Conservation (phyloP, 2,329 filamentous ascomycete species). For the Hymenoscyphus albidus region DNA sequence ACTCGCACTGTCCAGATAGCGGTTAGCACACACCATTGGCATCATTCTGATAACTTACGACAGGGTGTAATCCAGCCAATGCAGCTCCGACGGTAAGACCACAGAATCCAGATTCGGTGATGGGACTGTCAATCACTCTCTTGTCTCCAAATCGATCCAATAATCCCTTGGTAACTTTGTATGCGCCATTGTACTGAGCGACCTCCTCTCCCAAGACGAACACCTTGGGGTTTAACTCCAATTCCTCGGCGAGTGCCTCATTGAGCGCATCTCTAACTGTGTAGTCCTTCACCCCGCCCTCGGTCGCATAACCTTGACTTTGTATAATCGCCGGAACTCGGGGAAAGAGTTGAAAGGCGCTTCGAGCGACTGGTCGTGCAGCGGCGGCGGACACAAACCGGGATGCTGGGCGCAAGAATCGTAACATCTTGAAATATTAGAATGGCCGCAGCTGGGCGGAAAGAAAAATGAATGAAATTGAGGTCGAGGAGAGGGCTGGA, state of each 20-base stretch:
- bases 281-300: slow-evolving; percentile 74
- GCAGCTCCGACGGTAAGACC: slow-evolving; percentile 94
- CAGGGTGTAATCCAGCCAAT: slow-evolving; percentile 86
- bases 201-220: slow-evolving; percentile 97
- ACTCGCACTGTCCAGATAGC: slow-evolving; percentile 69
- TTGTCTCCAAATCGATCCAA: slow-evolving; percentile 96
- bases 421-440: slow-evolving; percentile 37
- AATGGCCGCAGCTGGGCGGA: slow-evolving; percentile 20
- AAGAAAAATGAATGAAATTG: slow-evolving; percentile 19
- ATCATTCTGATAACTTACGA: slow-evolving; percentile 59
- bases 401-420: slow-evolving; percentile 61
- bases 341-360: slow-evolving; percentile 46
- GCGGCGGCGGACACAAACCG: slow-evolving; percentile 56
- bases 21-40: slow-evolving; percentile 16
- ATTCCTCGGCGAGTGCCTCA: slow-evolving; percentile 95
- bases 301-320: slow-evolving; percentile 35
- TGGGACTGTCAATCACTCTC: slow-evolving; percentile 96
- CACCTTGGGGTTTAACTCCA: slow-evolving; percentile 90
- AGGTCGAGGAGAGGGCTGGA: slow-evolving; percentile 4
- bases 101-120: slow-evolving; percentile 93
- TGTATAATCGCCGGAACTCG: slow-evolving; percentile 33
- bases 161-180: slow-evolving; percentile 98
- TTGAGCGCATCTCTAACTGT: slow-evolving; percentile 97
- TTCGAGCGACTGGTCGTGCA: slow-evolving; percentile 44
- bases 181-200: slow-evolving; percentile 98